A percentile compares a stretch with the other conserved stretches of the same genome.
Conservation (phyloP, 192 early-diverging fungal genomes). For the Irineochytrium annulatum region DNA sequence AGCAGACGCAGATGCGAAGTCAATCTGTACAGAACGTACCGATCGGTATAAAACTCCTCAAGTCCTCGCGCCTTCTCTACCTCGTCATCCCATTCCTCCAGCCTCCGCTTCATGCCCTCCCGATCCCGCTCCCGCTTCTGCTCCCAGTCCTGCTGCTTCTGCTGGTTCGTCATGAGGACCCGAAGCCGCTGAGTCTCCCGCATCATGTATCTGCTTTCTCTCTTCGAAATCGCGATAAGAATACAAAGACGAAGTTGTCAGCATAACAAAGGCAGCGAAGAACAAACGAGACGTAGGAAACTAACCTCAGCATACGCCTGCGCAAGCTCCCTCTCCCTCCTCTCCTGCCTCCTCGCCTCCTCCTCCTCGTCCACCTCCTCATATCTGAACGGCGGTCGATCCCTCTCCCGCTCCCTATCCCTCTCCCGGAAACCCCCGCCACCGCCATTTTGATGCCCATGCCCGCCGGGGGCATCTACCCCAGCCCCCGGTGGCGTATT, state of each 20-base stretch:
- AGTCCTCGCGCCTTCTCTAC: constrained; percentile 50
- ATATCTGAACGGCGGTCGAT: too few relatives aligned
- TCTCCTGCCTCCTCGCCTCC: constrained; percentile 41
- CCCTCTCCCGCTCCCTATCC: too few relatives aligned
- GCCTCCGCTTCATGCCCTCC: constrained; percentile 30
- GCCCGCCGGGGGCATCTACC: too few relatives aligned
- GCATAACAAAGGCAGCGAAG: not conserved
- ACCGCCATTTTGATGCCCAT: too few relatives aligned
- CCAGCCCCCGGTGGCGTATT: too few relatives aligned
- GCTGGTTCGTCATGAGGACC: constrained; percentile 46
- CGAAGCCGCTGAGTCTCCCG: constrained; percentile 65
- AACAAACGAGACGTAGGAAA: not conserved
- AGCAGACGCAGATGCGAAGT: not conserved
- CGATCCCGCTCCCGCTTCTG: constrained; percentile 39
- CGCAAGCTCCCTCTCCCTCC: constrained; percentile 35
- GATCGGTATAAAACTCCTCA: constrained; percentile 75
- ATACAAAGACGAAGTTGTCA: not conserved
- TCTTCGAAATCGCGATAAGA: not conserved
- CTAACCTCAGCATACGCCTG: constrained; percentile 41
- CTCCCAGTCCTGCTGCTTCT: constrained; percentile 45
- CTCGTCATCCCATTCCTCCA: constrained; percentile 74
- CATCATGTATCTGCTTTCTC: not conserved
- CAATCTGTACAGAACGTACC: constrained; percentile 40
- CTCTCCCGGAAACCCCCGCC: too few relatives aligned
- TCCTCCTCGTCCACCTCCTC: constrained; percentile 48